A percentile compares a stretch with the other conserved stretches of the same genome.
These are phyloP conservation scores for Postia placenta DNA, from an alignment of 768 basidiomycete species.

Conservation along the genomic window DNA sequence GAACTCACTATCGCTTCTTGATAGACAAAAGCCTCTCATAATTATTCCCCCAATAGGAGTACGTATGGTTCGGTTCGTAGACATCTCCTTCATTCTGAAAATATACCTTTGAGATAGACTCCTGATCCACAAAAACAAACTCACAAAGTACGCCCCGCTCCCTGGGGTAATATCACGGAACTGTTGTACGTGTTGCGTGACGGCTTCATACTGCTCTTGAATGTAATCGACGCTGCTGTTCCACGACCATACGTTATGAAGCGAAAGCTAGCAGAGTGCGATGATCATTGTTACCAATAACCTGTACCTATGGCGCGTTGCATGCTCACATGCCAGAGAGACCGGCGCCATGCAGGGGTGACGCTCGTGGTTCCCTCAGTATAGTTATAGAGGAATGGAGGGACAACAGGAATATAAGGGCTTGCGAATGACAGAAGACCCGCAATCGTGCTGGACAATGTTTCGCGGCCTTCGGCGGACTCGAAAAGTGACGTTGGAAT, in stretches of 20 bases:
- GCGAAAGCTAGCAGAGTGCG: constrained; percentile 4
- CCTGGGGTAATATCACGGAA: constrained; percentile 21
- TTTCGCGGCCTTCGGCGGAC: constrained; percentile 16
- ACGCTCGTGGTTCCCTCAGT: constrained; percentile 18
- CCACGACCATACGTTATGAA: constrained; percentile 9
- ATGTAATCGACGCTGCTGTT: constrained; percentile 15
- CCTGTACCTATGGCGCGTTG: neutral
- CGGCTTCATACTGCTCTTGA: constrained; percentile 6
- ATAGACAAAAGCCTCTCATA: constrained; percentile 23
- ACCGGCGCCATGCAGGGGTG: constrained; percentile 23
- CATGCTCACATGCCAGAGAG: constrained; percentile 22
- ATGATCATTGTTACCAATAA: neutral
- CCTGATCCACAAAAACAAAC: constrained; percentile 2
- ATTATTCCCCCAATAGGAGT: constrained; percentile 31
- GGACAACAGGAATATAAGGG: constrained; percentile 20
- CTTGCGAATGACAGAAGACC: constrained; percentile 17
- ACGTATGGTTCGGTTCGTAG: constrained; percentile 26
- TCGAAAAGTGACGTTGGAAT: constrained; percentile 21
- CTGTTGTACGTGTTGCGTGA: constrained; percentile 11
- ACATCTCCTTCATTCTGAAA: constrained; percentile 29
- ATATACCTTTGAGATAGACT: neutral
- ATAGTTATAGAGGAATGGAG: constrained; percentile 16
- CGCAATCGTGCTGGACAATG: constrained; percentile 14
- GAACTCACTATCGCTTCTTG: constrained; percentile 29
- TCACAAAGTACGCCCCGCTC: constrained; percentile 27